Percentiles rank a stretch among this genome's conserved stretches.
Conservation (phyloP, 1,139 yeast species). For the Blastobotrys elegans region DNA sequence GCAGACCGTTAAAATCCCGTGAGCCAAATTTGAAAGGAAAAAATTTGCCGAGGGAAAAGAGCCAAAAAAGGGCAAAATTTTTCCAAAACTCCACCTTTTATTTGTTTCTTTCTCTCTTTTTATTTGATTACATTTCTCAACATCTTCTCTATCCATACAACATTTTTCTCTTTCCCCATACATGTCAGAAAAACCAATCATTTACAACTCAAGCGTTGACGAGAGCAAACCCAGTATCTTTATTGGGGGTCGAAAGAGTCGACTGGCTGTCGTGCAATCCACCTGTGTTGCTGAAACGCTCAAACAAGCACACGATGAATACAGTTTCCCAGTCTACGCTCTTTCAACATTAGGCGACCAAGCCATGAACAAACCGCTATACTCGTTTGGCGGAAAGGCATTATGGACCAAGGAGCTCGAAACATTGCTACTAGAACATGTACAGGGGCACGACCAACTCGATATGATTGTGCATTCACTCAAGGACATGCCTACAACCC, state of each 20-base stretch:
- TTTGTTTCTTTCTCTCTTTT: not conserved
- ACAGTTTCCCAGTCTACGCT: constrained; percentile 68
- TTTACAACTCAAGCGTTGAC: constrained; percentile 10
- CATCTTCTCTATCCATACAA: not conserved
- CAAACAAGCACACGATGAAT: constrained; percentile 53
- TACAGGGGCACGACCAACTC: constrained; percentile 56
- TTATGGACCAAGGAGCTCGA: constrained; percentile 96
- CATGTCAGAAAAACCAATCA: constrained; percentile 8
- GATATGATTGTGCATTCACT: constrained; percentile 91
- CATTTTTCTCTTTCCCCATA: not conserved
- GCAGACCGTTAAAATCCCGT: not conserved
- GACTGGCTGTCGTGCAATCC: constrained; percentile 81
- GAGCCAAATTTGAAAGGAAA: not conserved
- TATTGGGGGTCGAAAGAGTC: constrained; percentile 87
- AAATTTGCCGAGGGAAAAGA: not conserved
- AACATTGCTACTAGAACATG: constrained; percentile 57
- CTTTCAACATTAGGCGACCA: constrained; percentile 87
- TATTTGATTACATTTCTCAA: not conserved
- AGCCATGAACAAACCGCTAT: constrained; percentile 76
- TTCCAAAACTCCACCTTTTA: not conserved
- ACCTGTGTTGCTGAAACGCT: constrained; percentile 64
- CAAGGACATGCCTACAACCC: constrained; percentile 89
- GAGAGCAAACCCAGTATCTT: constrained; percentile 13
- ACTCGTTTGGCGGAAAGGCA: constrained; percentile 93
- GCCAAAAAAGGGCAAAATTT: not conserved